Evolutionary conservation across 129 eudicot species (phyloP), one percentile per base, ranked within the genome.

Genomic region (Chrysanthemum seticuspe): DNA sequence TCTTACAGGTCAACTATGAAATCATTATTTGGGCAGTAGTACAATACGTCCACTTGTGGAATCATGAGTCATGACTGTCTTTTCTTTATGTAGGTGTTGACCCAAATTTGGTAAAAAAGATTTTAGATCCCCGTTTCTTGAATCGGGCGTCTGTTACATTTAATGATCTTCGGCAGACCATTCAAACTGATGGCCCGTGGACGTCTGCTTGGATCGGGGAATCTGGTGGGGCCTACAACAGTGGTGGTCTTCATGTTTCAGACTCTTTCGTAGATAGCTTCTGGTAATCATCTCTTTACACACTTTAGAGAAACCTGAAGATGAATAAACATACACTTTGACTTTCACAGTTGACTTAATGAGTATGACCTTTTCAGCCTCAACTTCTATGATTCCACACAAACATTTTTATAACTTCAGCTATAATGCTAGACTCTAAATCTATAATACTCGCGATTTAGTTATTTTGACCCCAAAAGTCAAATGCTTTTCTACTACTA

Each of bases 201-300:
- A 76, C 99, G 44, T 86, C 91, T 40, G 96, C 96, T 56, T 95
- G 99, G 99, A 88, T 95, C 12, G 96, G 99, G 50, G 99, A 95
- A 78, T 83, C 99, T 55, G 99, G 99, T 11, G 99, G 99, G 51
- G 96, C 96, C 70, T 95, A 62, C 79, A 95, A 95, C 85, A 95
- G 87, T 59, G 99, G 99, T 8, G 99, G 94, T 34, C 81, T 31
- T 55, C 79, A 75, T 71, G 87, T 91, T 62, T 95, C 99, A 18
- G 83, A 95, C 76, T 76, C 96, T 34, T 95, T 95, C 16, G 80
- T 91, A 14, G 64, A 95, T 78, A 85, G 99, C 86, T 95, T 95
- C 77, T 95, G 99, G 99, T 93, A 87, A 92, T 74, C 55, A 59
- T 67, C 68, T 79, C 72, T 67, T 29, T 40, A 55, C 61, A 57